These are phyloP conservation scores for Aspergillus taichungensis DNA, from an alignment of 495 filamentous ascomycete species.

Conservation along the genomic window DNA sequence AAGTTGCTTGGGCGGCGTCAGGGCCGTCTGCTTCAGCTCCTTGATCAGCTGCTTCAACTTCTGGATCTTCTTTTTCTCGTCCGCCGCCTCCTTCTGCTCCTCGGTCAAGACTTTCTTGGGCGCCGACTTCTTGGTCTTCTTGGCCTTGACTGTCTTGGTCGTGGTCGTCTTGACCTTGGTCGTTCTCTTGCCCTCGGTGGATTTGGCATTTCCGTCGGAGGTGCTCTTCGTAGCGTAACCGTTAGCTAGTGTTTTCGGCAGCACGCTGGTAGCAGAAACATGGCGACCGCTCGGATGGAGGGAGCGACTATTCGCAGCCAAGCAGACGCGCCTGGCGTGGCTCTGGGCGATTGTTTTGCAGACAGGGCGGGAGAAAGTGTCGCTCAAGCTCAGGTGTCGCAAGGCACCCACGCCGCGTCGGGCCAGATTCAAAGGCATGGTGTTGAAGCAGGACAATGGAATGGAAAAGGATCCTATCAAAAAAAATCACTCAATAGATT, in stretches of 20 bases:
- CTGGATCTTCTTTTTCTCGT: conserved; percentile 7
- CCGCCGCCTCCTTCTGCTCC: conserved; percentile 16
- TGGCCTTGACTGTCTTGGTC: conserved; percentile 13
- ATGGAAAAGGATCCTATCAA: neutral
- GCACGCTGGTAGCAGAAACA: conserved; percentile 1
- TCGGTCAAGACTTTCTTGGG: conserved; percentile 20
- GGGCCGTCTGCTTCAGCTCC: conserved; percentile 23
- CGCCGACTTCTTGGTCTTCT: conserved; percentile 10
- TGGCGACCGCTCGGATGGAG: conserved; percentile 3
- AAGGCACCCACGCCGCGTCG: conserved; percentile 20
- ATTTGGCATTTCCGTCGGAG: conserved; percentile 13
- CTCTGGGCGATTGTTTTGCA: conserved; percentile 20
- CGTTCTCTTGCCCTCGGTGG: conserved; percentile 7
- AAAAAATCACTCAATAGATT: neutral
- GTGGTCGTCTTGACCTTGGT: conserved; percentile 9
- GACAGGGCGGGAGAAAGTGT: conserved; percentile 18
- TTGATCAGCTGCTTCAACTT: conserved; percentile 13
- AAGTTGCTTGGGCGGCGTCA: conserved; percentile 24
- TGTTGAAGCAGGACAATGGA: neutral
- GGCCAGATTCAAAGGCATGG: conserved; percentile 26
- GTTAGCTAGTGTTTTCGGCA: conserved; percentile 7
- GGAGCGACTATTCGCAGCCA: conserved; percentile 9
- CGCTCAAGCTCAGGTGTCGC: conserved; percentile 18
- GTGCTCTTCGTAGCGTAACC: conserved; percentile 20
- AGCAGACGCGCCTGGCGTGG: conserved; percentile 21